Evolutionary conservation across 2,329 filamentous ascomycete species (phyloP).

Genomic region (Chaetomiaceae sp.): DNA sequence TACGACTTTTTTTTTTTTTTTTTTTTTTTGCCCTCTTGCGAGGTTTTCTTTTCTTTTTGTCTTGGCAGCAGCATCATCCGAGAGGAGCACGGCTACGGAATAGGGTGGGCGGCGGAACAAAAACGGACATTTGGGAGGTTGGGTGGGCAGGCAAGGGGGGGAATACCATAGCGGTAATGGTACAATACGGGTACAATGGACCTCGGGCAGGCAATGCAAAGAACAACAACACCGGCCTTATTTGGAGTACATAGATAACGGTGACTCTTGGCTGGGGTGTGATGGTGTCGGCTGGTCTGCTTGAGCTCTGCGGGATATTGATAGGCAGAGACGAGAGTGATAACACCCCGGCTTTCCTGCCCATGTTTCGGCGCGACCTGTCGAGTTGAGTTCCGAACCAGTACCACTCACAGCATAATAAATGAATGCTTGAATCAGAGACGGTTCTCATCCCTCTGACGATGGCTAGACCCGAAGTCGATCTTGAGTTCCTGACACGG

Average conservation of each 20-base stretch:
- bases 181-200: background rate
- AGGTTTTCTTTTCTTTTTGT: slow-evolving; percentile 4
- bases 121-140: background rate
- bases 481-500: too few relatives aligned
- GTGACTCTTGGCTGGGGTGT: background rate
- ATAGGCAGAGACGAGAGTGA: too few relatives aligned
- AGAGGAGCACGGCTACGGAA: background rate
- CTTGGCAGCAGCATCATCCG: slow-evolving; percentile 1
- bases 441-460: too few relatives aligned
- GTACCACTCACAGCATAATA: too few relatives aligned
- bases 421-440: too few relatives aligned
- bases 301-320: too few relatives aligned
- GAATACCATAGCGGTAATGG: slow-evolving; percentile 3
- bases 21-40: background rate
- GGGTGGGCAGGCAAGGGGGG: too few relatives aligned
- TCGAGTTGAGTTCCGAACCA: too few relatives aligned
- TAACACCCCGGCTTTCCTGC: too few relatives aligned
- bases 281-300: background rate
- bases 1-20: background rate
- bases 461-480: too few relatives aligned
- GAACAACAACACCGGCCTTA: slow-evolving; percentile 23
- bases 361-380: too few relatives aligned
- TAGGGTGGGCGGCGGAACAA: background rate
- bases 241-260: background rate
- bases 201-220: slow-evolving; percentile 11